phyloP scores from a whole-genome alignment of 1,284 basidiomycete species.

The Rhizopogon hawkerae region DNA sequence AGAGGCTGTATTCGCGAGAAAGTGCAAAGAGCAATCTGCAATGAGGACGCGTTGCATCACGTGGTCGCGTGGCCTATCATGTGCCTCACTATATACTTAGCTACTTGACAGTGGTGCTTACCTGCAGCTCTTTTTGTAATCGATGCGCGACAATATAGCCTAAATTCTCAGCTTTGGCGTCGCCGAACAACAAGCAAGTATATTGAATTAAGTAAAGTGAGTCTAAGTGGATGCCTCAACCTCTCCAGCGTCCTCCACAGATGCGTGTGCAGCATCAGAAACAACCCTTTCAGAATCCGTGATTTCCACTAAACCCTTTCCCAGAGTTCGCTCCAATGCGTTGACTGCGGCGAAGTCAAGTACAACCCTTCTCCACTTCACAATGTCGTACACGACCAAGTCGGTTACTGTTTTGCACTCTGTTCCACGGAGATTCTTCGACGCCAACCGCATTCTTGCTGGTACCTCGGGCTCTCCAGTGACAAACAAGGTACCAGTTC shows the following conservation, averaged over 20 bases:
- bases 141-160: neutral
- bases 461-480: constrained; percentile 56
- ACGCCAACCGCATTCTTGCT: constrained; percentile 45
- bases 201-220: neutral
- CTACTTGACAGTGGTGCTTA: no score
- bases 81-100: constrained; percentile 2
- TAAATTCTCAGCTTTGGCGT: neutral
- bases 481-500: constrained; percentile 59
- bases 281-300: constrained; percentile 8
- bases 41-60: constrained; percentile 24
- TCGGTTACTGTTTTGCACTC: constrained; percentile 56
- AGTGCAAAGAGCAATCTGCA: neutral
- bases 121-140: neutral
- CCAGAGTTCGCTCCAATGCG: constrained; percentile 55
- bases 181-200: neutral
- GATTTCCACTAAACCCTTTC: constrained; percentile 10
- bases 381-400: constrained; percentile 66
- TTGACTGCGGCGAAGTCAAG: constrained; percentile 66
- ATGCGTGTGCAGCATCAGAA: constrained; percentile 1
- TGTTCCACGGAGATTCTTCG: constrained; percentile 57
- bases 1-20: neutral
- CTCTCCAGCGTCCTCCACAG: neutral
- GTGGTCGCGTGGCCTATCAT: constrained; percentile 20
- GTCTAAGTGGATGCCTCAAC: neutral
- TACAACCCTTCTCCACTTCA: constrained; percentile 68